These are phyloP conservation scores for Dactylis glomerata DNA, from an alignment of 176 grass and related monocot genomes.

Conservation along the genomic window DNA sequence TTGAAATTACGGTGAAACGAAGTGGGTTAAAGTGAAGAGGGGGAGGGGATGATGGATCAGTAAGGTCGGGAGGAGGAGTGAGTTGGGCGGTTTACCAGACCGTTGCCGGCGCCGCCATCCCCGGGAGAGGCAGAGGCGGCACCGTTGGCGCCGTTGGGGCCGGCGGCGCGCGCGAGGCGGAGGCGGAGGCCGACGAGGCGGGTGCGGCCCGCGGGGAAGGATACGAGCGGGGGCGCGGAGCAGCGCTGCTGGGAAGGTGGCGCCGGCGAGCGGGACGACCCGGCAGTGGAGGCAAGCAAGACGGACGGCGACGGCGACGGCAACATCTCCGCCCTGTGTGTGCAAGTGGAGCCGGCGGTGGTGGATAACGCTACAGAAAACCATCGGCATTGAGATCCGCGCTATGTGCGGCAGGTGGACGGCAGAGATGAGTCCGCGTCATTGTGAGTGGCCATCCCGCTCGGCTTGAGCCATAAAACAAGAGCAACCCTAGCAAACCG, in stretches of 20 bases:
- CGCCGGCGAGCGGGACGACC: neutral
- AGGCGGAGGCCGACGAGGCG: constrained; percentile 7
- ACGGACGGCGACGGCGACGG: constrained; percentile 28
- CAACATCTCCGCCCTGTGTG: too few relatives aligned
- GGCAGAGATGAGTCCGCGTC: too few relatives aligned
- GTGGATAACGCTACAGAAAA: too few relatives aligned
- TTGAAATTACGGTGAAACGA: too few relatives aligned
- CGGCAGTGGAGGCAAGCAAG: constrained; percentile 3
- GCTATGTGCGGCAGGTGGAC: too few relatives aligned
- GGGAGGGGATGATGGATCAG: neutral
- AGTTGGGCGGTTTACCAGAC: neutral
- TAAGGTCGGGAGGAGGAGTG: neutral
- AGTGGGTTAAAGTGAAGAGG: too few relatives aligned
- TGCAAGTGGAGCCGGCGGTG: too few relatives aligned
- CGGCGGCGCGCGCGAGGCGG: constrained; percentile 15
- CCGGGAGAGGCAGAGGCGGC: constrained; percentile 13
- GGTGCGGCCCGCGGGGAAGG: neutral
- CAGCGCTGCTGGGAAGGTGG: neutral
- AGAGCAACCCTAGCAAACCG: too few relatives aligned
- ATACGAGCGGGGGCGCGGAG: constrained; percentile 1
- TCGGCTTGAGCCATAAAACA: too few relatives aligned
- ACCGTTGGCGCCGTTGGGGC: constrained; percentile 25
- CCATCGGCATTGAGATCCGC: too few relatives aligned
- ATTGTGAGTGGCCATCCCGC: too few relatives aligned
- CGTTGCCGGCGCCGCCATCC: constrained; percentile 10